Evolutionary conservation across 1,284 basidiomycete species (phyloP).

Genomic region (Xerocomus cyaneibrunnescens): DNA sequence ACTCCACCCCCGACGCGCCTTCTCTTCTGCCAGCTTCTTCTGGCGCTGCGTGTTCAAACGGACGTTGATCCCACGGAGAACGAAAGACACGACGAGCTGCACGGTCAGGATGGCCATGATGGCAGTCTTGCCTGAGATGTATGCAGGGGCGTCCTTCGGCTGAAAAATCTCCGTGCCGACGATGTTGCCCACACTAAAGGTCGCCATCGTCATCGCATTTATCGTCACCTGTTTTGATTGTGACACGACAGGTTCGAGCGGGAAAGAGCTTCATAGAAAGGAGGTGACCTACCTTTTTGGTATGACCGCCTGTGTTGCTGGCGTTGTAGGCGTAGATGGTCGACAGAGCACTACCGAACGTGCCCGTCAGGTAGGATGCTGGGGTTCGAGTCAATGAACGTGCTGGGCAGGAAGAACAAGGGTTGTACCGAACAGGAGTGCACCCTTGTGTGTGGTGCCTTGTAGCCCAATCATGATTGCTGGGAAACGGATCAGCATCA

Average conservation of each 20-base stretch:
- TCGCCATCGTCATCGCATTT: constrained; percentile 33
- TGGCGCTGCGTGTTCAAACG: constrained; percentile 26
- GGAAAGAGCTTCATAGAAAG: neutral
- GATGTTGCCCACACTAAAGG: constrained; percentile 34
- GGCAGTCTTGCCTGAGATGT: constrained; percentile 36
- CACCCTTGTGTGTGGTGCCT: constrained; percentile 49
- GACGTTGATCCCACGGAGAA: constrained; percentile 29
- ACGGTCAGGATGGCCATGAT: constrained; percentile 31
- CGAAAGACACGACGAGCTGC: constrained; percentile 21
- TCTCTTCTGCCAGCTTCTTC: constrained; percentile 18
- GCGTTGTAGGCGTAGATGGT: constrained; percentile 68
- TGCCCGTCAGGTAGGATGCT: constrained; percentile 58
- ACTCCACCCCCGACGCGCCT: constrained; percentile 30
- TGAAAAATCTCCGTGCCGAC: constrained; percentile 37
- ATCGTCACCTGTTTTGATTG: constrained; percentile 37
- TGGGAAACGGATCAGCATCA: constrained; percentile 12
- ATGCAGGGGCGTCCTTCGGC: constrained; percentile 36
- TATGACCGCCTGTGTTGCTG: constrained; percentile 64
- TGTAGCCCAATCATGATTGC: constrained; percentile 62
- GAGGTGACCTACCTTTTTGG: constrained; percentile 50
- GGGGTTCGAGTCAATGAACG: neutral
- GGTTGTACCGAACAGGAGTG: constrained; percentile 53
- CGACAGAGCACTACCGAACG: constrained; percentile 60
- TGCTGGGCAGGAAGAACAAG: neutral
- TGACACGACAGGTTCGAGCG: neutral